Conservation (phyloP, 192 early-diverging fungal genomes). For the Umbelopsis isabellina region DNA sequence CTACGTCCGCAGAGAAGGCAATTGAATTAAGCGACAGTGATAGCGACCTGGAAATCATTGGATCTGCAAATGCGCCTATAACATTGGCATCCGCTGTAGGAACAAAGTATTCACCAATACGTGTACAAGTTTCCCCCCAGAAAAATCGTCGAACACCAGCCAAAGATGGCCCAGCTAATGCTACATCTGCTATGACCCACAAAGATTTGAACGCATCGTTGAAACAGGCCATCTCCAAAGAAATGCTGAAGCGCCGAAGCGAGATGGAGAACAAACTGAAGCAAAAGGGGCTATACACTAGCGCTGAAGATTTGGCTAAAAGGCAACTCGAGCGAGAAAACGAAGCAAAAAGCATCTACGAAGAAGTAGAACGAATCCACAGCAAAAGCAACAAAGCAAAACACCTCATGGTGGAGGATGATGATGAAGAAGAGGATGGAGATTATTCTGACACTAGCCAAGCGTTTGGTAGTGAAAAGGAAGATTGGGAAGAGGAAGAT, state of each 20-base stretch:
- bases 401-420: background rate
- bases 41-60: conserved; percentile 38
- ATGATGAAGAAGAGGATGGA: background rate
- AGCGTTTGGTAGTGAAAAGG: background rate
- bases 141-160: conserved; percentile 4
- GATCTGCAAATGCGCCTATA: conserved; percentile 15
- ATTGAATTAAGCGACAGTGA: conserved; percentile 14
- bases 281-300: conserved; percentile 10
- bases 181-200: background rate
- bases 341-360: conserved; percentile 15
- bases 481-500: conserved; percentile 17
- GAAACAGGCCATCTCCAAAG: conserved; percentile 22
- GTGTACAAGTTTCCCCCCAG: background rate
- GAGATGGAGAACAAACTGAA: conserved; percentile 27
- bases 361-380: conserved; percentile 18
- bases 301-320: conserved; percentile 24
- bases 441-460: background rate
- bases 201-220: conserved; percentile 26
- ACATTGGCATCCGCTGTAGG: conserved; percentile 6
- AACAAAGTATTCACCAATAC: background rate
- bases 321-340: conserved; percentile 22
- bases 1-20: background rate
- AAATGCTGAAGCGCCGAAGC: conserved; percentile 20
- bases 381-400: background rate
- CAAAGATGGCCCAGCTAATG: background rate